A percentile compares a stretch with the other conserved stretches of the same genome.
Evolutionary conservation across 352 stramenopile genomes (phyloP).

Genomic region (Phytophthora boehmeriae): DNA sequence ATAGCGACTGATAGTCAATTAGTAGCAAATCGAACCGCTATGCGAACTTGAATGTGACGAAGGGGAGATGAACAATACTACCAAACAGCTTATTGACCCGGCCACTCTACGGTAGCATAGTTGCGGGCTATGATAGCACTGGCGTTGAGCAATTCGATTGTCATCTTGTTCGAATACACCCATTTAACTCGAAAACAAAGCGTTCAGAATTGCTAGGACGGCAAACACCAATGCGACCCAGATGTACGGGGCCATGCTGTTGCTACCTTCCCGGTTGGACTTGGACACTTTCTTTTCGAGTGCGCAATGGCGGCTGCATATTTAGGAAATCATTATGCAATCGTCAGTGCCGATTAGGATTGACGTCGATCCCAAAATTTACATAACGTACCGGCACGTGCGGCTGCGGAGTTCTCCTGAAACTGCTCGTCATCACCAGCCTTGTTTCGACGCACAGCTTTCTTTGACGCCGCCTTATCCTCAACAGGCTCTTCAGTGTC

Average conservation of each 20-base stretch:
- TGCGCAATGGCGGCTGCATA: slow-evolving; percentile 65
- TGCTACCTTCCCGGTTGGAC: slow-evolving; percentile 30
- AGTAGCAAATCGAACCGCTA: not conserved
- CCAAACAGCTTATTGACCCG: not conserved
- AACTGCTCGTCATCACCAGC: slow-evolving; percentile 36
- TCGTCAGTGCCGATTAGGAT: not conserved
- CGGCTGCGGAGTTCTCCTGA: slow-evolving; percentile 51
- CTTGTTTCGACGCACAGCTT: slow-evolving; percentile 35
- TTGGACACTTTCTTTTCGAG: slow-evolving; percentile 72
- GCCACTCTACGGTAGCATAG: not conserved
- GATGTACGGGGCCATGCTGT: slow-evolving; percentile 35
- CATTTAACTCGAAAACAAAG: slow-evolving; percentile 29
- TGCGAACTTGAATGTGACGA: too few species aligned
- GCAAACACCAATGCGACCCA: slow-evolving; percentile 51
- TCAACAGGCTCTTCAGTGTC: slow-evolving; percentile 55
- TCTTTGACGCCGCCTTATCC: slow-evolving; percentile 25
- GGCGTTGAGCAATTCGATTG: not conserved
- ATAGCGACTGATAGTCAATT: slow-evolving; percentile 33
- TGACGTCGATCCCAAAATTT: not conserved
- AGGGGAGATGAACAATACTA: not conserved
- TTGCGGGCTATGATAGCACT: not conserved
- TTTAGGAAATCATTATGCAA: slow-evolving; percentile 8
- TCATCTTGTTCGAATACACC: too few species aligned
- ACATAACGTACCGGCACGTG: slow-evolving; percentile 51
- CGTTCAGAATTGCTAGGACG: slow-evolving; percentile 41